Conservation (phyloP, 768 basidiomycete species). For the Mycena metata region DNA sequence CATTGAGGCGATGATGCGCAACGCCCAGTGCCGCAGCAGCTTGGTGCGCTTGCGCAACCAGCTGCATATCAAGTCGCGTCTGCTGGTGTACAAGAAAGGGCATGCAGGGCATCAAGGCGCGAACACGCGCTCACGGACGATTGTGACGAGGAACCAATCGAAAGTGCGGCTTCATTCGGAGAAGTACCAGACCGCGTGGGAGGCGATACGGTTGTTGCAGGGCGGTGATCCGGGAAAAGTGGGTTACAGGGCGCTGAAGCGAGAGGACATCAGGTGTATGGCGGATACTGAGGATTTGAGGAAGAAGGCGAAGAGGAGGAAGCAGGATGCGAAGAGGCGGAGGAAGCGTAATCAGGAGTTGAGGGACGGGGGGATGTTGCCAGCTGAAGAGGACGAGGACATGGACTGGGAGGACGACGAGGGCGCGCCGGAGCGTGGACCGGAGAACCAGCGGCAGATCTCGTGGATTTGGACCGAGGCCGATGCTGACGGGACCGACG, state of each 20-base stretch:
- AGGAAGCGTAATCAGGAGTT: not conserved
- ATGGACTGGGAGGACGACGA: not conserved
- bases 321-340: not conserved
- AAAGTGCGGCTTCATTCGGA: slow-evolving; percentile 25
- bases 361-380: not conserved
- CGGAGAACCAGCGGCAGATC: not conserved
- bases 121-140: slow-evolving; percentile 25
- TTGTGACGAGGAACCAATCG: slow-evolving; percentile 24
- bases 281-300: slow-evolving; percentile 17
- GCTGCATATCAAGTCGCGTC: slow-evolving; percentile 23
- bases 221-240: no score
- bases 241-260: no score
- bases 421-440: not conserved
- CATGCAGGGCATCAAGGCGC: slow-evolving; percentile 13
- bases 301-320: not conserved
- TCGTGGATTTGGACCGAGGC: slow-evolving; percentile 15
- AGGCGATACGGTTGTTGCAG: not conserved
- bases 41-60: slow-evolving; percentile 23
- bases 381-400: not conserved
- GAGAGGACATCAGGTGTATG: slow-evolving; percentile 24
- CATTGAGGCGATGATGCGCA: slow-evolving; percentile 19
- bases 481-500: slow-evolving; percentile 2
- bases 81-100: slow-evolving; percentile 9
- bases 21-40: slow-evolving; percentile 21
- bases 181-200: slow-evolving; percentile 30